phyloP scores from a whole-genome alignment of 2,329 filamentous ascomycete genomes.

The Aspergillus unguis region DNA sequence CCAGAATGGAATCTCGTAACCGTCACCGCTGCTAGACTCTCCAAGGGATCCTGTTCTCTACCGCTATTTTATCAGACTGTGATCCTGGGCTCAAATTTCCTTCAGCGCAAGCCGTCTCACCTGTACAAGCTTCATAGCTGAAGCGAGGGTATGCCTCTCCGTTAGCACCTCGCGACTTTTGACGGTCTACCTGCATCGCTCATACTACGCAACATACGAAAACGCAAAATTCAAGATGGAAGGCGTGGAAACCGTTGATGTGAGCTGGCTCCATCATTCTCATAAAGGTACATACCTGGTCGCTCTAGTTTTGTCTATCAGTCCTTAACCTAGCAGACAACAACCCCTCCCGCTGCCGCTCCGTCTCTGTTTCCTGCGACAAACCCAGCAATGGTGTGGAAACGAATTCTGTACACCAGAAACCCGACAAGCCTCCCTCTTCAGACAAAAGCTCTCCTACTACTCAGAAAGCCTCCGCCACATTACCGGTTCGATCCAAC shows the following conservation, averaged over 20 bases:
- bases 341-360: conserved; percentile 36
- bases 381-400: conserved; percentile 25
- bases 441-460: conserved; percentile 21
- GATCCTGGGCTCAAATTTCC: neutral
- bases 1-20: conserved; percentile 9
- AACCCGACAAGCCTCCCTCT: conserved; percentile 23
- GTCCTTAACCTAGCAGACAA: conserved; percentile 21
- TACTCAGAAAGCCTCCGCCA: conserved; percentile 13
- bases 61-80: neutral
- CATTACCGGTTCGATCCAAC: conserved; percentile 15
- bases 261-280: conserved; percentile 85
- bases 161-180: neutral
- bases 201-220: neutral
- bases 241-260: conserved; percentile 76
- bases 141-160: conserved; percentile 6
- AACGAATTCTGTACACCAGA: conserved; percentile 16
- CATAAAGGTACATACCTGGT: conserved; percentile 62
- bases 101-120: too few relatives aligned
- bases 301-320: neutral
- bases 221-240: conserved; percentile 59
- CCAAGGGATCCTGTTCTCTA: neutral
- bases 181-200: neutral
- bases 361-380: conserved; percentile 32
- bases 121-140: neutral
- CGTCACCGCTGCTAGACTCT: conserved; percentile 1